Conservation (phyloP, 768 basidiomycete species). For the Suillus subaureus region DNA sequence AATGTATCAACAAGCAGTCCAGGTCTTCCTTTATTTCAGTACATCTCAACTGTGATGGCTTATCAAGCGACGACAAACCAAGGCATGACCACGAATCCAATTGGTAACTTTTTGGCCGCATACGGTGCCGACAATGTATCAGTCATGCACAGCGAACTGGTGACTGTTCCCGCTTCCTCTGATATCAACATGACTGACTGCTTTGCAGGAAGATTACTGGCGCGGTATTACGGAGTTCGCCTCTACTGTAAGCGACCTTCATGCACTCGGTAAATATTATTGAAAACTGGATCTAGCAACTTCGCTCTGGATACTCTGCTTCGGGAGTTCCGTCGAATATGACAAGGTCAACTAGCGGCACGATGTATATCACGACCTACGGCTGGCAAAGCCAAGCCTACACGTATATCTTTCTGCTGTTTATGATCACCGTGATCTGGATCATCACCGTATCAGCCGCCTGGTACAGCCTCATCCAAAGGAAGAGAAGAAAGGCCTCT, state of each 20-base stretch:
- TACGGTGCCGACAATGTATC: not conserved
- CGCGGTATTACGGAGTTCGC: constrained; percentile 13
- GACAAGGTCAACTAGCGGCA: constrained; percentile 1
- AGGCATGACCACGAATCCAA: not conserved
- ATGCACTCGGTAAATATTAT: not conserved
- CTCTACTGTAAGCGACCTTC: constrained; percentile 7
- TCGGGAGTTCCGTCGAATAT: constrained; percentile 2
- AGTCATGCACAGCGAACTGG: constrained; percentile 3
- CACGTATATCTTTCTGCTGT: constrained; percentile 7
- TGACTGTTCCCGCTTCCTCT: not conserved
- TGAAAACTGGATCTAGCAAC: constrained; percentile 3
- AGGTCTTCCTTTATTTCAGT: not conserved
- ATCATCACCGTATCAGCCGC: not conserved
- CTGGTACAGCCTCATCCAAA: constrained; percentile 5
- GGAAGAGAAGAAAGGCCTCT: too few species aligned
- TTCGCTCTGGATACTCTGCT: constrained; percentile 12
- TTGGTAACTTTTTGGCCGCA: constrained; percentile 9
- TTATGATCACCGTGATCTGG: constrained; percentile 2
- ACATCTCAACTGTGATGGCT: constrained; percentile 2
- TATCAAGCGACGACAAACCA: constrained; percentile 5
- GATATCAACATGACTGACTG: not conserved
- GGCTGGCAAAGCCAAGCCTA: constrained; percentile 5
- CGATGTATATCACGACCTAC: constrained; percentile 10
- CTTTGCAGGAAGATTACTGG: constrained; percentile 13
- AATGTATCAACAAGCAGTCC: not conserved